These are phyloP conservation scores for Gautieria morchelliformis DNA, from an alignment of 768 basidiomycete genomes.

Conservation along the genomic window DNA sequence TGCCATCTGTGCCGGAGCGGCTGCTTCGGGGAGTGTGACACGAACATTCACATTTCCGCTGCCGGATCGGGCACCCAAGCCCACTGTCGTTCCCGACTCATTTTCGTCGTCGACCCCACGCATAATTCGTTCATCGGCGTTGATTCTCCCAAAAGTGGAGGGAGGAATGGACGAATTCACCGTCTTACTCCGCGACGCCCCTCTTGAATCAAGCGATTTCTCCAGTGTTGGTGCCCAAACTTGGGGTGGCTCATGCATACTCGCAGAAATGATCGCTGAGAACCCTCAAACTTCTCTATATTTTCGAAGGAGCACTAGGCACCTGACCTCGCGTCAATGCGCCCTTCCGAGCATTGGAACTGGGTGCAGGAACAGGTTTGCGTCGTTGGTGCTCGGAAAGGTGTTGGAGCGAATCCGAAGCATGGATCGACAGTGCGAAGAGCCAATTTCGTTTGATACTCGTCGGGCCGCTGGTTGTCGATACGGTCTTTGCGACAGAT, in stretches of 20 bases:
- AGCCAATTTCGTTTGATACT: background rate
- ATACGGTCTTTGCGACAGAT: slow-evolving; percentile 36
- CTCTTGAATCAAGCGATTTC: slow-evolving; percentile 61
- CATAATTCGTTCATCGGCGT: background rate
- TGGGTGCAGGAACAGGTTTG: slow-evolving; percentile 53
- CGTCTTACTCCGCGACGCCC: slow-evolving; percentile 53
- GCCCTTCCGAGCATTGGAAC: slow-evolving; percentile 36
- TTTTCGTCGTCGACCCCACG: background rate
- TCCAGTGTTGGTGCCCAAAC: slow-evolving; percentile 76
- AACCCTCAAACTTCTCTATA: slow-evolving; percentile 41
- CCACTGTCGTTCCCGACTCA: background rate
- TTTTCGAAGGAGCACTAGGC: background rate
- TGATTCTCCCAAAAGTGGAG: background rate
- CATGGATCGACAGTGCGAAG: background rate
- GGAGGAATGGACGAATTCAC: slow-evolving; percentile 15
- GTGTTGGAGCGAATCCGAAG: slow-evolving; percentile 14
- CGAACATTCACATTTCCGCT: slow-evolving; percentile 42
- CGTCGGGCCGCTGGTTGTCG: background rate
- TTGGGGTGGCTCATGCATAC: slow-evolving; percentile 78
- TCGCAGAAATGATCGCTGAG: slow-evolving; percentile 64
- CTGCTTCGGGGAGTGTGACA: slow-evolving; percentile 48
- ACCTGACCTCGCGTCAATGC: background rate
- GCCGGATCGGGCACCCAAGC: no score
- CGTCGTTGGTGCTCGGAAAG: slow-evolving; percentile 30
- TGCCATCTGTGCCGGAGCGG: slow-evolving; percentile 54